Evolutionary conservation across 2,329 filamentous ascomycete genomes (phyloP).

Genomic region (Fusarium pseudonygamai): DNA sequence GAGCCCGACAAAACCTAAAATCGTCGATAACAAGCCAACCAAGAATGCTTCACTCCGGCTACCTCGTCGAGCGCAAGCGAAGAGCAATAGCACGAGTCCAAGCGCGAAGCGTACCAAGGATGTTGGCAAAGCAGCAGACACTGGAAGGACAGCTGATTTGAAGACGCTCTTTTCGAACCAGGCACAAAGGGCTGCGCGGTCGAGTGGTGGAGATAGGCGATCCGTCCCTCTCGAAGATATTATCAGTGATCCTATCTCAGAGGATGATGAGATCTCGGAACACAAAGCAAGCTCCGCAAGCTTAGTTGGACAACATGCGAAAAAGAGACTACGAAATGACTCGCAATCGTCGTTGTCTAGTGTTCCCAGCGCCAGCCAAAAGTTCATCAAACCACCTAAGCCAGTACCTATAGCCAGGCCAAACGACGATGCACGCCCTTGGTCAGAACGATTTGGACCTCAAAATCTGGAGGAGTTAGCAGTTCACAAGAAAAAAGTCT

Average conservation of each 20-base stretch:
- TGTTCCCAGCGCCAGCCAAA: slow-evolving; percentile 55
- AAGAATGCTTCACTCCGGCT: slow-evolving; percentile 35
- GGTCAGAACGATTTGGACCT: slow-evolving; percentile 88
- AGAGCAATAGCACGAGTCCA: slow-evolving; percentile 45
- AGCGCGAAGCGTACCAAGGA: slow-evolving; percentile 53
- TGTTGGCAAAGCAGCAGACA: slow-evolving; percentile 56
- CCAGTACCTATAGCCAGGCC: slow-evolving; percentile 40
- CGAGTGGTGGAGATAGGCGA: slow-evolving; percentile 44
- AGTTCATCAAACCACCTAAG: slow-evolving; percentile 59
- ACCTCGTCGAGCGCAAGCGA: slow-evolving; percentile 42
- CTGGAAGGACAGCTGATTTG: slow-evolving; percentile 65
- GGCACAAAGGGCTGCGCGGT: slow-evolving; percentile 58
- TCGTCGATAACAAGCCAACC: slow-evolving; percentile 31
- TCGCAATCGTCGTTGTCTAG: slow-evolving; percentile 38
- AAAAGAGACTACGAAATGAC: slow-evolving; percentile 59
- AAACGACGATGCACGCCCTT: slow-evolving; percentile 74
- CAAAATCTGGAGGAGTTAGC: slow-evolving; percentile 81
- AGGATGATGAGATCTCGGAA: slow-evolving; percentile 66
- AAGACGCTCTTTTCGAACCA: slow-evolving; percentile 70
- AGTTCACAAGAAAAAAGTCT: slow-evolving; percentile 93
- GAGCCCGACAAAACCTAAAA: slow-evolving; percentile 52
- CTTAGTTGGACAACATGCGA: slow-evolving; percentile 64
- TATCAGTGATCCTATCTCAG: slow-evolving; percentile 66
- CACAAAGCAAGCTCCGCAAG: slow-evolving; percentile 62
- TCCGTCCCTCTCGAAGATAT: slow-evolving; percentile 57